Evolutionary conservation across 2,329 filamentous ascomycete genomes (phyloP).

Genomic region (Xylariaceae sp.): DNA sequence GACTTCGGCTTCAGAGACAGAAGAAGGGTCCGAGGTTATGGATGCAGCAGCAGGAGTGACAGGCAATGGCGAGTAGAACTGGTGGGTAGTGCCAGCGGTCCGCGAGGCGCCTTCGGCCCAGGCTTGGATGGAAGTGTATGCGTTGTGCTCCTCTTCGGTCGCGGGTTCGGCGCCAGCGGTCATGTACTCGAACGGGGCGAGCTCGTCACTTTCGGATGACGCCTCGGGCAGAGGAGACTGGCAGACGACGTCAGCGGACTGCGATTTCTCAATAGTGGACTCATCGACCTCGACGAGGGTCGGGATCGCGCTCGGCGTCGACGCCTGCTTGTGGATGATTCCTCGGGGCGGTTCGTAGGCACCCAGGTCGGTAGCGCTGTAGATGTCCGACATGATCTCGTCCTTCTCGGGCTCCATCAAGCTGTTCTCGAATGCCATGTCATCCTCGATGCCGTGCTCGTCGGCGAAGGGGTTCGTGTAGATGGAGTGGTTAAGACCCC

Average conservation of each 20-base stretch:
- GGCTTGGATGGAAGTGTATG: constrained; percentile 60
- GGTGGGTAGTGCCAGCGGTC: too few relatives aligned
- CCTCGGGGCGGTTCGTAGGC: constrained; percentile 10
- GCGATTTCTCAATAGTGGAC: constrained; percentile 8
- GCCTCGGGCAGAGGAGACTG: constrained; percentile 39
- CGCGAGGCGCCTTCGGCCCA: constrained; percentile 56
- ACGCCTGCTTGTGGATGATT: constrained; percentile 1
- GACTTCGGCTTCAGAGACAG: constrained; percentile 50
- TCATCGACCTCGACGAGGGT: constrained; percentile 33
- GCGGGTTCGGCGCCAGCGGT: too few relatives aligned
- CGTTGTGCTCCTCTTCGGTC: constrained; percentile 41
- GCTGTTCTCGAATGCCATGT: constrained; percentile 37
- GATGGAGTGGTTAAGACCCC: constrained; percentile 42
- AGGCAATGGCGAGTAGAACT: constrained; percentile 60
- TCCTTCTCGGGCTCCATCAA: constrained; percentile 43
- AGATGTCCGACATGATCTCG: constrained; percentile 51
- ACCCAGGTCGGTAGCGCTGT: constrained; percentile 51
- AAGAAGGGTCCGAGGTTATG: too few relatives aligned
- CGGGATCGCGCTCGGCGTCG: constrained; percentile 11
- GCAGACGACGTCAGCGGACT: constrained; percentile 19
- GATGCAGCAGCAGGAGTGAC: constrained; percentile 47
- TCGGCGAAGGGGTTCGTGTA: constrained; percentile 59
- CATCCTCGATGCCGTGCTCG: constrained; percentile 52
- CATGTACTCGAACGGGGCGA: constrained; percentile 47
- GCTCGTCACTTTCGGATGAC: constrained; percentile 37